phyloP scores from a whole-genome alignment of 768 basidiomycete genomes.

The Leccinum barrowsii region DNA sequence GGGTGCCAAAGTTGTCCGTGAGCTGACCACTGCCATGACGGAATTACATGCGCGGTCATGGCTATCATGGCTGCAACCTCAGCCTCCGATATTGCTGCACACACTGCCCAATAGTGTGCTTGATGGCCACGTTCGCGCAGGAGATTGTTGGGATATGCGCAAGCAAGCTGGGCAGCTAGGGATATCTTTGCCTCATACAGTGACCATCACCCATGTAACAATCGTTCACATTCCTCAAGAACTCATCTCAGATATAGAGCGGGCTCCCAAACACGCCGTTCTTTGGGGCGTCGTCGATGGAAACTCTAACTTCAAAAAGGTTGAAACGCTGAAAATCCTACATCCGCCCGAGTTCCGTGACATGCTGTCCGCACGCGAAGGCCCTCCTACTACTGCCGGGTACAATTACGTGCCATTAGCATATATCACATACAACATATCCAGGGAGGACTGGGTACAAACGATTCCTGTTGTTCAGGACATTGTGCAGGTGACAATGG shows the following conservation, averaged over 20 bases:
- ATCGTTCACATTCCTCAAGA: neutral
- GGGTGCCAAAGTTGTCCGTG: neutral
- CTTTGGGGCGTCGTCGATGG: neutral
- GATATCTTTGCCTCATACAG: neutral
- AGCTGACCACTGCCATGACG: neutral
- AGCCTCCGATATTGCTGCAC: neutral
- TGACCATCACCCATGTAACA: neutral
- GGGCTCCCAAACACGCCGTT: neutral
- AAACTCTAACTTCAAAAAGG: neutral
- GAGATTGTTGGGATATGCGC: neutral
- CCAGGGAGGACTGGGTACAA: neutral
- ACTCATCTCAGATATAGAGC: neutral
- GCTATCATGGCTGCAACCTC: neutral
- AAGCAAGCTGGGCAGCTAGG: neutral
- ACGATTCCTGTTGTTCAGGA: neutral
- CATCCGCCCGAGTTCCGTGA: neutral
- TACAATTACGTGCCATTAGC: neutral
- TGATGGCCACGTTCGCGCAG: too few species aligned
- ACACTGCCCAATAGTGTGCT: neutral
- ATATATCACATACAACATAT: neutral
- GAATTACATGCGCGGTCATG: neutral
- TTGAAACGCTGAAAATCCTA: neutral
- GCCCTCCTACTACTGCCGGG: neutral
- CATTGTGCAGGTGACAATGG: neutral
- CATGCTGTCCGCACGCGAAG: neutral